These are phyloP conservation scores for Magnusiomyces suaveolens DNA, from an alignment of 1,139 yeast species.

Conservation along the genomic window DNA sequence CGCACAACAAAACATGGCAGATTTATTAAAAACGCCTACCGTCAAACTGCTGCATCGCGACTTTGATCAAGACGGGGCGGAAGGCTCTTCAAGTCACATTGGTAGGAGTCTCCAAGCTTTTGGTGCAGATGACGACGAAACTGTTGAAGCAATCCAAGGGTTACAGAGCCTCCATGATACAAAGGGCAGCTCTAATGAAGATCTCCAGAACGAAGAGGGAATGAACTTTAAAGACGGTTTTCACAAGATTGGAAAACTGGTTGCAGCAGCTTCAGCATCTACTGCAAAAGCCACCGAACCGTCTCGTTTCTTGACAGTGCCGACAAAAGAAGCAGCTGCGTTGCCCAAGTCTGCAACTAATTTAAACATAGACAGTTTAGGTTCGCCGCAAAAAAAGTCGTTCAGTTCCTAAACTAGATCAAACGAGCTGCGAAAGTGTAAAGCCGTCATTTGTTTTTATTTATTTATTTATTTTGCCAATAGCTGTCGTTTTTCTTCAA, in stretches of 20 bases:
- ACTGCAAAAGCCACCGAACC: neutral
- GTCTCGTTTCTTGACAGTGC: neutral
- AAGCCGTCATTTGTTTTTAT: neutral
- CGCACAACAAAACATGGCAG: neutral
- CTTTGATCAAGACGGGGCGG: too few species aligned
- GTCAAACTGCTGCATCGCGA: neutral
- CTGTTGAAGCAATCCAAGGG: neutral
- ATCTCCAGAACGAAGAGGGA: constrained; percentile 24
- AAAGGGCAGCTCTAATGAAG: constrained; percentile 15
- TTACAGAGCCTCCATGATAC: constrained; percentile 8
- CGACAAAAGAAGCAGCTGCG: neutral
- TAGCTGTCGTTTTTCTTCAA: neutral
- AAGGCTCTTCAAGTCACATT: too few species aligned
- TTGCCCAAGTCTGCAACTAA: neutral
- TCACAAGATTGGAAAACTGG: constrained; percentile 9
- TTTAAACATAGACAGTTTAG: neutral
- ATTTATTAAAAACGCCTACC: neutral
- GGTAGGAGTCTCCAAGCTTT: too few species aligned
- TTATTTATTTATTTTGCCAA: neutral
- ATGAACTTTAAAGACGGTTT: constrained; percentile 38
- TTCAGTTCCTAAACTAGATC: neutral
- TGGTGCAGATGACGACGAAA: neutral
- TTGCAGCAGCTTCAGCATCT: neutral
- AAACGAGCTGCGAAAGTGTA: neutral
- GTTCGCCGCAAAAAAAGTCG: neutral